Evolutionary conservation across 371 early-diverging fungal genomes (phyloP).

Genomic region (Lichtheimia corymbifera): DNA sequence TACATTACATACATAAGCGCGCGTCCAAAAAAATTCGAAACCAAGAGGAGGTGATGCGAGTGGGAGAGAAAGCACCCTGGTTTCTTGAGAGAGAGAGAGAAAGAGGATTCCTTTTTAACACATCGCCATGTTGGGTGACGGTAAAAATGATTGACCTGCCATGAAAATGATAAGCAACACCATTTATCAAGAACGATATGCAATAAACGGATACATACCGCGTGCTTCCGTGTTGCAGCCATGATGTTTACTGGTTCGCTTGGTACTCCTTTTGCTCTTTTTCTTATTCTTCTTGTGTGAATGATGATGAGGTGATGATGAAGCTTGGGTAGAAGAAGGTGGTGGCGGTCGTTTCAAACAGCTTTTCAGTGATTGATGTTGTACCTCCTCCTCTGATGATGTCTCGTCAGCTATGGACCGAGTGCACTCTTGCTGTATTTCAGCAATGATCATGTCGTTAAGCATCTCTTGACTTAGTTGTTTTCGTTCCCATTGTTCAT

Average conservation of each 20-base stretch:
- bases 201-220: slow-evolving; percentile 11
- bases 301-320: background rate
- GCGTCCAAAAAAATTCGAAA: no score
- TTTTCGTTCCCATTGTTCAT: slow-evolving; percentile 38
- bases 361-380: slow-evolving; percentile 17
- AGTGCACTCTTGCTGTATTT: slow-evolving; percentile 31
- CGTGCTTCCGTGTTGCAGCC: slow-evolving; percentile 34
- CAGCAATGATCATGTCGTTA: slow-evolving; percentile 40
- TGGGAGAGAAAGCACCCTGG: no score
- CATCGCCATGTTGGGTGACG: no score
- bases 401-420: slow-evolving; percentile 3
- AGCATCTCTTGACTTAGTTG: slow-evolving; percentile 37
- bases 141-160: no score
- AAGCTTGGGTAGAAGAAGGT: background rate
- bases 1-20: no score
- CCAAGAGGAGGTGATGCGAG: no score
- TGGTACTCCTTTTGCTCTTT: slow-evolving; percentile 43
- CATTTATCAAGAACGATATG: no score
- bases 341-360: slow-evolving; percentile 23
- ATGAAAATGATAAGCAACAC: no score
- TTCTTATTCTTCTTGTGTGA: slow-evolving; percentile 12
- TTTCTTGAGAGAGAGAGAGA: no score
- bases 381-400: background rate
- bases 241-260: slow-evolving; percentile 70
- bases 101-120: no score